Evolutionary conservation across 1,284 basidiomycete species (phyloP).

Genomic region (Marasmius tenuissimus): DNA sequence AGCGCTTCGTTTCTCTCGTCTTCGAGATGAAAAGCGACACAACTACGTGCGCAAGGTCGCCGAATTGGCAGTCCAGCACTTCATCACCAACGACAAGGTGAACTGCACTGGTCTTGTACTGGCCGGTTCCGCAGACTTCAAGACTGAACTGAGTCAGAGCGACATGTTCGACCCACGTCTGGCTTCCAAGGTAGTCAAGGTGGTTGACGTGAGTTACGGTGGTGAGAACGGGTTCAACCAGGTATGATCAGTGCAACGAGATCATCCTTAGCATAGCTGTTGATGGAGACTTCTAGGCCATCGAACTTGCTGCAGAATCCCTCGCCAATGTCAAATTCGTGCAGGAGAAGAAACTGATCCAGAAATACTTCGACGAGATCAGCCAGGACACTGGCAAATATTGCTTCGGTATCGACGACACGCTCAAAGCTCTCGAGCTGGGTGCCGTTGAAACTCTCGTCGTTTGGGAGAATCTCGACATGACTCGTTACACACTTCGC

Average conservation of each 20-base stretch:
- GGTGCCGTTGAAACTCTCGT: slow-evolving; percentile 97
- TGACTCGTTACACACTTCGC: slow-evolving; percentile 81
- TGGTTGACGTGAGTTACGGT: slow-evolving; percentile 98
- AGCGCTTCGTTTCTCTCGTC: slow-evolving; percentile 98
- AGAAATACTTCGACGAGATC: slow-evolving; percentile 99
- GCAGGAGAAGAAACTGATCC: slow-evolving; percentile 97
- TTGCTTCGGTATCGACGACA: slow-evolving; percentile 98
- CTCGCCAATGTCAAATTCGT: slow-evolving; percentile 99
- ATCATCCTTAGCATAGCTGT: background rate
- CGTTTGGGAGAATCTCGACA: slow-evolving; percentile 97
- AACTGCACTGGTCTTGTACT: slow-evolving; percentile 98
- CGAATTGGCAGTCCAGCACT: slow-evolving; percentile 96
- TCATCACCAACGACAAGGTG: slow-evolving; percentile 97
- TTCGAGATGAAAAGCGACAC: slow-evolving; percentile 98
- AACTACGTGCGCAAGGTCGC: slow-evolving; percentile 99
- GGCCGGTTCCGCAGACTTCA: slow-evolving; percentile 98
- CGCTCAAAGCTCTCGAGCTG: slow-evolving; percentile 94
- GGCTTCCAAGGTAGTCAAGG: slow-evolving; percentile 90
- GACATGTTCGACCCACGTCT: slow-evolving; percentile 96
- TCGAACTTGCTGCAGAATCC: slow-evolving; percentile 94
- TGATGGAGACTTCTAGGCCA: slow-evolving; percentile 61
- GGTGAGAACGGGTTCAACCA: slow-evolving; percentile 99
- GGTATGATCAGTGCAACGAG: slow-evolving; percentile 38
- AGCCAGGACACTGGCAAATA: slow-evolving; percentile 97
- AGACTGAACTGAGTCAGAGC: slow-evolving; percentile 94